These are phyloP conservation scores for Alternaria arbusti DNA, from an alignment of 2,329 filamentous ascomycete genomes.

Conservation along the genomic window DNA sequence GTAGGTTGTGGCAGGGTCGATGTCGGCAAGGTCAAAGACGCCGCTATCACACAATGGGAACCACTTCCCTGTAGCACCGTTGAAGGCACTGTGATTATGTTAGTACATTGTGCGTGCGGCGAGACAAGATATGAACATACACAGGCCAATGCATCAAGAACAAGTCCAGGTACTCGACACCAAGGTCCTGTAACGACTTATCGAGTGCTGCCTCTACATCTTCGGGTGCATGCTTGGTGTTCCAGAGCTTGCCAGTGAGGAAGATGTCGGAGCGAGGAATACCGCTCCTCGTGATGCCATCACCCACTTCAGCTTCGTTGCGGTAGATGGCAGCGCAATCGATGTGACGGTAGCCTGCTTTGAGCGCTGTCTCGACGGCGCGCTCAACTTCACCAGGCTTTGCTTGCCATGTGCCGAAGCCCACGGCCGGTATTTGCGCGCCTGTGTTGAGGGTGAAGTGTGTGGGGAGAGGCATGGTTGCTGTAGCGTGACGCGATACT, in stretches of 20 bases:
- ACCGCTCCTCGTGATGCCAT: slow-evolving; percentile 68
- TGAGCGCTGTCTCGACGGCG: slow-evolving; percentile 72
- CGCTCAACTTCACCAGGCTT: slow-evolving; percentile 63
- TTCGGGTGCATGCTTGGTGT: slow-evolving; percentile 72
- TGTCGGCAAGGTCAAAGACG: slow-evolving; percentile 73
- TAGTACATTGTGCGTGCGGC: neutral
- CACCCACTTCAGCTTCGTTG: slow-evolving; percentile 77
- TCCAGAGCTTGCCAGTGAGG: slow-evolving; percentile 81
- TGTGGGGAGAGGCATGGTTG: slow-evolving; percentile 30
- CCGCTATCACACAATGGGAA: slow-evolving; percentile 53
- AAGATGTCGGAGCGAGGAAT: slow-evolving; percentile 70
- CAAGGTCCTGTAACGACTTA: slow-evolving; percentile 65
- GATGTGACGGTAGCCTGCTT: slow-evolving; percentile 73
- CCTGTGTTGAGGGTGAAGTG: slow-evolving; percentile 67
- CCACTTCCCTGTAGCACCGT: slow-evolving; percentile 43
- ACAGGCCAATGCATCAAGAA: slow-evolving; percentile 71
- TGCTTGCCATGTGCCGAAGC: slow-evolving; percentile 79
- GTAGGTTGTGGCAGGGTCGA: slow-evolving; percentile 81
- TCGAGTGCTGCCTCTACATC: slow-evolving; percentile 63
- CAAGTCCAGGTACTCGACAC: slow-evolving; percentile 69
- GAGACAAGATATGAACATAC: slow-evolving; percentile 3
- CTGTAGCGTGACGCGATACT: neutral
- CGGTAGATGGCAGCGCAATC: slow-evolving; percentile 77
- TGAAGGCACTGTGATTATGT: slow-evolving; percentile 19
- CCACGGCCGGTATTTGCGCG: slow-evolving; percentile 75